These are phyloP conservation scores for Chrysoporthe cubensis DNA, from an alignment of 2,329 filamentous ascomycete genomes.

Conservation along the genomic window DNA sequence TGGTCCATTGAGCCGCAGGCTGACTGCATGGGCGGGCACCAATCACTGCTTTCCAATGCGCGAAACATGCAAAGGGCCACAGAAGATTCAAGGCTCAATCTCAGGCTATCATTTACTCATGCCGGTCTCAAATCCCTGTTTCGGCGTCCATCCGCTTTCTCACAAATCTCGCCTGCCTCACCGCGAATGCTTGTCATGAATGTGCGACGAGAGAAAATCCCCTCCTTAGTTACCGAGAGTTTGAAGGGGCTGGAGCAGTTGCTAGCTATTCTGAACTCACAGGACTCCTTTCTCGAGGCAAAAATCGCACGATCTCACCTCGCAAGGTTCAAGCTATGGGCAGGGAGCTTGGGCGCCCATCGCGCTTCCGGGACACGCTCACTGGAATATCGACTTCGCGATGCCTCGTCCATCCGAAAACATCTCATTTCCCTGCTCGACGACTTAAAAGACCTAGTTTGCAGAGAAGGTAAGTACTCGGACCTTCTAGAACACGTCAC, in stretches of 20 bases:
- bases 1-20: conserved; percentile 9
- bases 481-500: background rate
- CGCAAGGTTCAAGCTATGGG: conserved; percentile 16
- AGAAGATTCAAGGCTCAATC: background rate
- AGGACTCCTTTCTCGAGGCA: background rate
- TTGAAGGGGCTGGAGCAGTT: background rate
- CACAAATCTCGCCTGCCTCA: background rate
- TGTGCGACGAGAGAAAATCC: background rate
- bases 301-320: background rate
- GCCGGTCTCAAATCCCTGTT: background rate
- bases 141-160: background rate
- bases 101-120: background rate
- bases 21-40: conserved; percentile 16
- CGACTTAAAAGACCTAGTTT: background rate
- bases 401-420: conserved; percentile 10
- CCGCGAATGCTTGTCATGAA: background rate
- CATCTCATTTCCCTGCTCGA: conserved; percentile 6
- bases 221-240: background rate
- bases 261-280: background rate
- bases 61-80: background rate
- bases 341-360: conserved; percentile 12
- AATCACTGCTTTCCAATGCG: conserved; percentile 3
- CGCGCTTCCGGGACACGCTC: conserved; percentile 5
- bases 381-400: conserved; percentile 13
- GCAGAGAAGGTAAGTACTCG: background rate